Percentiles rank a stretch among this genome's conserved stretches.
phyloP scores from a whole-genome alignment of 352 stramenopile genomes.

The Thalassiosira allenii region DNA sequence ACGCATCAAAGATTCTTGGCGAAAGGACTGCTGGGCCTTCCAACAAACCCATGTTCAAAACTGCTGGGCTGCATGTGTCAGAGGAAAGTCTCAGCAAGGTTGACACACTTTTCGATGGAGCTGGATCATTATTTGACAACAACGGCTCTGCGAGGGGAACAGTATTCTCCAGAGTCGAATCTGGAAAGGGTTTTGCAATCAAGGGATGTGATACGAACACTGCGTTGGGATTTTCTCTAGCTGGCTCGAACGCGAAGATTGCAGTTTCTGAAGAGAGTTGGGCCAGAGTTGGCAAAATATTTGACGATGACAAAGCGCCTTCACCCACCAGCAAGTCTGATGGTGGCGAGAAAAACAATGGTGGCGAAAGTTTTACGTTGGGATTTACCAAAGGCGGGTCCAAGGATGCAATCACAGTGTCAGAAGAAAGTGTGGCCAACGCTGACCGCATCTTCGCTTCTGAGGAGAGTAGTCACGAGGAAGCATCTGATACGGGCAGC shows the following conservation, averaged over 20 bases:
- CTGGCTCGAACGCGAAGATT: neutral
- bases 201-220: neutral
- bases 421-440: neutral
- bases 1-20: too few species aligned
- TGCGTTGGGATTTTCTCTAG: neutral
- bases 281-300: neutral
- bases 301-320: neutral
- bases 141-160: neutral
- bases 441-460: constrained; percentile 12
- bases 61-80: constrained; percentile 17
- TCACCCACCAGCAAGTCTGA: neutral
- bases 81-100: constrained; percentile 14
- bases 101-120: neutral
- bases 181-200: neutral
- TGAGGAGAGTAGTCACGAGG: neutral
- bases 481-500: neutral
- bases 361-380: neutral
- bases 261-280: constrained; percentile 20
- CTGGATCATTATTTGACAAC: neutral
- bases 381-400: neutral
- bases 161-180: neutral
- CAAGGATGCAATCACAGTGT: constrained; percentile 3
- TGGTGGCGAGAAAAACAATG: neutral
- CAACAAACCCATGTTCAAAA: too few species aligned
- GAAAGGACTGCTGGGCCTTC: too few species aligned